Evolutionary conservation across 2,329 filamentous ascomycete species (phyloP).

Genomic region (Hymenoscyphus infarciens): DNA sequence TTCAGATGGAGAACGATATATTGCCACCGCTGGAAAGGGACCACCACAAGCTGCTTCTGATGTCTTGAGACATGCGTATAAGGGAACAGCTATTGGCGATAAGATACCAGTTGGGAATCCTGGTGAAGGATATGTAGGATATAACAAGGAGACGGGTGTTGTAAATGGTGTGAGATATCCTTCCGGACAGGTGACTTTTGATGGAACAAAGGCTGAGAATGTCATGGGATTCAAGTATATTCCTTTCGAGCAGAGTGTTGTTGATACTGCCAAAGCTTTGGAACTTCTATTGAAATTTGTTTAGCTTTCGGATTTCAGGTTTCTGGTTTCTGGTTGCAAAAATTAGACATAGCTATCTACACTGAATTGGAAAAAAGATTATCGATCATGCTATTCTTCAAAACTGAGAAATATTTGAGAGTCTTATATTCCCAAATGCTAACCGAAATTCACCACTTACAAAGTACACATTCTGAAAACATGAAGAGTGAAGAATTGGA

Average conservation of each 20-base stretch:
- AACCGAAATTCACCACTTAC: too few relatives aligned
- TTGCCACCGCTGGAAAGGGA: conserved; percentile 35
- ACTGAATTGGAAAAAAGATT: too few relatives aligned
- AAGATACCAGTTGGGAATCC: conserved; percentile 39
- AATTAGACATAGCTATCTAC: not conserved
- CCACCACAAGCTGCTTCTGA: conserved; percentile 41
- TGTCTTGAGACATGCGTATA: conserved; percentile 40
- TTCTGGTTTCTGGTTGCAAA: not conserved
- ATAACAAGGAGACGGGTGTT: conserved; percentile 24
- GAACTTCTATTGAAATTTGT: conserved; percentile 18
- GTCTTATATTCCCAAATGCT: too few relatives aligned
- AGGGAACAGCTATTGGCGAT: conserved; percentile 30
- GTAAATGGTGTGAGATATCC: conserved; percentile 19
- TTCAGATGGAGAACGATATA: conserved; percentile 42
- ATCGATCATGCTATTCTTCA: too few relatives aligned
- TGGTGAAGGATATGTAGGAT: conserved; percentile 39
- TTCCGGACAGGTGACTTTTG: conserved; percentile 23
- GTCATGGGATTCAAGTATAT: conserved; percentile 32
- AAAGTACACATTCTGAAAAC: too few relatives aligned
- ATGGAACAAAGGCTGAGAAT: conserved; percentile 31
- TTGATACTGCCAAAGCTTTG: conserved; percentile 38
- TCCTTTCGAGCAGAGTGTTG: conserved; percentile 28
- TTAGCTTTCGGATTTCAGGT: not conserved
- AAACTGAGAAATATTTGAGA: too few relatives aligned
- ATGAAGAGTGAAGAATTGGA: too few relatives aligned